These are phyloP conservation scores for Epichloe aotearoae DNA, from an alignment of 2,329 filamentous ascomycete genomes.

Conservation along the genomic window DNA sequence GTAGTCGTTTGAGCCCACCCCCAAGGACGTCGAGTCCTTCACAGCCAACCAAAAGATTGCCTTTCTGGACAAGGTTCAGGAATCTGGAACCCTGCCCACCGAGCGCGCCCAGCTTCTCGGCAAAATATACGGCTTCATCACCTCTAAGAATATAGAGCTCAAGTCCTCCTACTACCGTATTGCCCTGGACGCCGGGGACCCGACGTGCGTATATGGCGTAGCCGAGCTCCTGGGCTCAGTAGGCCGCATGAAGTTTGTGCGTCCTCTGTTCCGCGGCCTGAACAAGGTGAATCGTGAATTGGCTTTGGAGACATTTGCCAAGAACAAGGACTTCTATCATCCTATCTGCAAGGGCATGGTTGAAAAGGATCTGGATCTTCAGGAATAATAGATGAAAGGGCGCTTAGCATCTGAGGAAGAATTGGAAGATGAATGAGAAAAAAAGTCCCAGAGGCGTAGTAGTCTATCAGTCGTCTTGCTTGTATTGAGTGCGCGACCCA, in stretches of 20 bases:
- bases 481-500: background rate
- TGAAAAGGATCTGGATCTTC: constrained; percentile 60
- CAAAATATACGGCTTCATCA: constrained; percentile 55
- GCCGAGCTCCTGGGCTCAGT: constrained; percentile 67
- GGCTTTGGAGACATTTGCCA: constrained; percentile 71
- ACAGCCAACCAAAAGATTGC: constrained; percentile 82
- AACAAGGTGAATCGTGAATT: constrained; percentile 60
- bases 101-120: constrained; percentile 61
- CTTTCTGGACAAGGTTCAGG: constrained; percentile 70
- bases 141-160: constrained; percentile 78
- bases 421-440: background rate
- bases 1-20: constrained; percentile 47
- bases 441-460: too few relatives aligned
- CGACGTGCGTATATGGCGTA: constrained; percentile 54
- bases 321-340: constrained; percentile 87
- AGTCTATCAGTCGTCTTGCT: too few relatives aligned
- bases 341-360: constrained; percentile 81
- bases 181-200: constrained; percentile 61
- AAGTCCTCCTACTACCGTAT: constrained; percentile 68
- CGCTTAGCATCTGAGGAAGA: background rate
- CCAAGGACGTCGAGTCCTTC: constrained; percentile 59
- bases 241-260: constrained; percentile 94
- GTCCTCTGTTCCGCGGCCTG: constrained; percentile 67
- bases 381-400: constrained; percentile 5
- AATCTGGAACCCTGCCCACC: constrained; percentile 45